These are phyloP conservation scores for Platismatia glauca DNA, from an alignment of 495 filamentous ascomycete species.

Conservation along the genomic window DNA sequence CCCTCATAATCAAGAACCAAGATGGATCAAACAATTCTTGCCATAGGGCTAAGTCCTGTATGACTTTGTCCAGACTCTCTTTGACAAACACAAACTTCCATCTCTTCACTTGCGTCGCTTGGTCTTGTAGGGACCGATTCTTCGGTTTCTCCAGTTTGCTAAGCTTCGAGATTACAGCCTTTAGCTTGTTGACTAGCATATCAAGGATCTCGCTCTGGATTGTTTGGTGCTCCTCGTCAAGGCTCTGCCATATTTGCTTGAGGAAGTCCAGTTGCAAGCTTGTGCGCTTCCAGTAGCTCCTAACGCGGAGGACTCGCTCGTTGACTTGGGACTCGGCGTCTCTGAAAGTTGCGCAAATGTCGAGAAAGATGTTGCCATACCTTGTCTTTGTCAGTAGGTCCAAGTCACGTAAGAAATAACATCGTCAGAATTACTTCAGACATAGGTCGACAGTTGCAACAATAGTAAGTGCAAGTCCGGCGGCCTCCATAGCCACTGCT, in stretches of 20 bases:
- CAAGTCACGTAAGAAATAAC: constrained; percentile 6
- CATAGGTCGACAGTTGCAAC: constrained; percentile 25
- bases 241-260: constrained; percentile 24
- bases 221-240: constrained; percentile 31
- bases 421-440: constrained; percentile 23
- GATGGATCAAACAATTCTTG: constrained; percentile 25
- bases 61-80: constrained; percentile 1
- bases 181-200: constrained; percentile 15
- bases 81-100: constrained; percentile 25
- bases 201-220: constrained; percentile 30
- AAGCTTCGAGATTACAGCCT: constrained; percentile 17
- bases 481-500: no score
- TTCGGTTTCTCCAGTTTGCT: constrained; percentile 10
- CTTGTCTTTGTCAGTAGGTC: no score
- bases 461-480: constrained; percentile 22
- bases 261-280: constrained; percentile 32
- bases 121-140: not conserved
- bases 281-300: constrained; percentile 31
- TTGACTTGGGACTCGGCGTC: constrained; percentile 25
- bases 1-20: constrained; percentile 25
- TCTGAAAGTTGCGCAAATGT: constrained; percentile 26
- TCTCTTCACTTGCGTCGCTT: constrained; percentile 21
- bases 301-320: constrained; percentile 31
- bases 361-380: constrained; percentile 28
- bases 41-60: constrained; percentile 12